Conservation (phyloP, 73 alveolate species). For the Loxodes magnus region DNA sequence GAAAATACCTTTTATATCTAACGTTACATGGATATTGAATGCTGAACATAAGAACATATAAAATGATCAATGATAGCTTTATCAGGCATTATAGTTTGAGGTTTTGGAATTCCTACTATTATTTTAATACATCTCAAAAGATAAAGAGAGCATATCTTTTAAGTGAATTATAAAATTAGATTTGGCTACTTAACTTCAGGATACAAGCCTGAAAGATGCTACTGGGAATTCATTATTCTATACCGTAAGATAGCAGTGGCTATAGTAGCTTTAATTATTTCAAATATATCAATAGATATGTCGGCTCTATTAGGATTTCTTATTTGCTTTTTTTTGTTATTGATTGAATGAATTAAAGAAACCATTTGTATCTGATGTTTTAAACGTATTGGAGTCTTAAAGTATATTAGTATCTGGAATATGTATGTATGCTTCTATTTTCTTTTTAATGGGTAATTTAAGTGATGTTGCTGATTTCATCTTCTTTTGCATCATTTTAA, state of each 20-base stretch:
- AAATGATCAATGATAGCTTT: slow-evolving; percentile 13
- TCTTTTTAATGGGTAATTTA: no score
- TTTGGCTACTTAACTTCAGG: slow-evolving; percentile 51
- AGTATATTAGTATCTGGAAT: no score
- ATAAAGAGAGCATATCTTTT: slow-evolving; percentile 8
- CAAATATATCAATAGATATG: no score
- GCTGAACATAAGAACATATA: slow-evolving; percentile 21
- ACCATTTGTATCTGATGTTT: no score
- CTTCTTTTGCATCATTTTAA: no score
- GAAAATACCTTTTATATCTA: slow-evolving; percentile 1
- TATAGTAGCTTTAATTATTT: no score
- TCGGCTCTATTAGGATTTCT: no score
- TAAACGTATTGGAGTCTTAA: no score
- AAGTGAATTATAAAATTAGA: slow-evolving; percentile 20
- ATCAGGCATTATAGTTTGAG: slow-evolving; percentile 36
- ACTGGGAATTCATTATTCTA: slow-evolving; percentile 43
- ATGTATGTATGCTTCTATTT: no score
- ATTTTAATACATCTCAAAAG: slow-evolving; percentile 11
- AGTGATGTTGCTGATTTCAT: no score
- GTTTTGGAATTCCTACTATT: slow-evolving; percentile 34
- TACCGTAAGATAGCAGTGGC: slow-evolving; percentile 9
- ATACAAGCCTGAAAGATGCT: slow-evolving; percentile 35
- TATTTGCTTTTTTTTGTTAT: no score
- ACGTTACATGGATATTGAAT: slow-evolving; percentile 12
- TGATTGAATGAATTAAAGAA: no score